Base-by-base conservation (phyloP, 208 protist species). In the Crithidia acanthocephali region DNA sequence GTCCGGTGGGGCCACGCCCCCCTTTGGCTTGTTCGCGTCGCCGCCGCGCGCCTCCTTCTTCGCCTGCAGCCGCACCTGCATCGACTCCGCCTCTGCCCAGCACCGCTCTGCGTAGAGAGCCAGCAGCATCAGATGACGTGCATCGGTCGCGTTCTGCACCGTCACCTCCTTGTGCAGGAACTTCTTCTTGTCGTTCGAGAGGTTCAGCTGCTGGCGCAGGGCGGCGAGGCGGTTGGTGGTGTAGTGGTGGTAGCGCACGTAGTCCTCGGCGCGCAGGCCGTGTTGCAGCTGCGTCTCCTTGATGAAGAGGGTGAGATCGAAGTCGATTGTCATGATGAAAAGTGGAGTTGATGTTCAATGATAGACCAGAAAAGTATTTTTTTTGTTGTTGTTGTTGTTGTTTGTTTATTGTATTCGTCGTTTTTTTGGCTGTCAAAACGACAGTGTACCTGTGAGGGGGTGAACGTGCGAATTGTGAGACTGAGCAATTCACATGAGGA, bases 211-310 rank as follows among this genome's bases (percentile, higher is more conserved):
- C 52, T 80, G 56, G 18, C 91, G 88, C 52, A 96, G 65, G 1
- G 88, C 87, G 33, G 86, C 81, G 11, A 96, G 63, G 53, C 91
- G 91, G 75, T 90, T 92, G 18, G 84, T 88, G 47, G 81, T 78
- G 81, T 96, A 96, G 68, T 78, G 75, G 65, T 91, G 88, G 63
- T 96, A 96, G 37, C 88, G 84, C 30, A 62, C 80, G 68, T 94
- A 93, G 83, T 96, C 87, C 77, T 94, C 86, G 4, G 81, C 80
- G 23, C 91, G 88, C 32, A 96, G 80, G 28, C 91, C 91, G 67
- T 96, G 88, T 81, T 96, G 91, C 50, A 96, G 79, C 71, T 96
- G 91, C 25, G 83, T 91, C 76, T 94, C 88, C 78, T 96, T 93
- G 30, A 96, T 57, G 57, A 92, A 90, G 16, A 84, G 64, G 10